phyloP scores from a whole-genome alignment of 2,329 filamentous ascomycete genomes.

The Alternaria arbusti region DNA sequence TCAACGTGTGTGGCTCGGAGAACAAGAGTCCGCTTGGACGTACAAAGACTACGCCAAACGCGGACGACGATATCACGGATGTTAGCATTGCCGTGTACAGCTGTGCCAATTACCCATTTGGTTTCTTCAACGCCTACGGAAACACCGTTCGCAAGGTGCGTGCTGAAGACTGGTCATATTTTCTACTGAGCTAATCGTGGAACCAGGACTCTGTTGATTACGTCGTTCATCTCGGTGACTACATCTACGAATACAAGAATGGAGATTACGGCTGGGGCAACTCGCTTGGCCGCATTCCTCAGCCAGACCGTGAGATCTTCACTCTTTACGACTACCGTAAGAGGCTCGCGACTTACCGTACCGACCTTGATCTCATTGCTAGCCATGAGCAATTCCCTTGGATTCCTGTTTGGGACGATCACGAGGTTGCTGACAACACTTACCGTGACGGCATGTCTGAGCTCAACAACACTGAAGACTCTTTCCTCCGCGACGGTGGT shows the following conservation, averaged over 20 bases:
- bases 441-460: constrained; percentile 50
- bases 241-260: constrained; percentile 52
- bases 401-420: constrained; percentile 56
- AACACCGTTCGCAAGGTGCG: constrained; percentile 42
- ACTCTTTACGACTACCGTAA: constrained; percentile 55
- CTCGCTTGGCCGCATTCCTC: constrained; percentile 38
- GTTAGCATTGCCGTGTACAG: constrained; percentile 73
- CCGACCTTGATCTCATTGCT: constrained; percentile 49
- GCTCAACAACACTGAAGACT: constrained; percentile 54
- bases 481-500: constrained; percentile 48
- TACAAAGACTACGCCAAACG: constrained; percentile 71
- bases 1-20: constrained; percentile 69
- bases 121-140: constrained; percentile 59
- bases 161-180: not conserved
- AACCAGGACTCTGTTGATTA: constrained; percentile 52
- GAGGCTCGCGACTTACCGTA: constrained; percentile 50
- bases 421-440: constrained; percentile 51
- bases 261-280: constrained; percentile 47
- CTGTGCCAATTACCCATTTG: constrained; percentile 63
- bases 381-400: constrained; percentile 52
- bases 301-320: constrained; percentile 48
- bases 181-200: not conserved
- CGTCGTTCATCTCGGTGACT: constrained; percentile 52
- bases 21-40: constrained; percentile 68
- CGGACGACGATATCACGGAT: constrained; percentile 62